A percentile compares a stretch with the other conserved stretches of the same genome.
Evolutionary conservation across 2,329 filamentous ascomycete genomes (phyloP).

Genomic region (Shiraia sp.): DNA sequence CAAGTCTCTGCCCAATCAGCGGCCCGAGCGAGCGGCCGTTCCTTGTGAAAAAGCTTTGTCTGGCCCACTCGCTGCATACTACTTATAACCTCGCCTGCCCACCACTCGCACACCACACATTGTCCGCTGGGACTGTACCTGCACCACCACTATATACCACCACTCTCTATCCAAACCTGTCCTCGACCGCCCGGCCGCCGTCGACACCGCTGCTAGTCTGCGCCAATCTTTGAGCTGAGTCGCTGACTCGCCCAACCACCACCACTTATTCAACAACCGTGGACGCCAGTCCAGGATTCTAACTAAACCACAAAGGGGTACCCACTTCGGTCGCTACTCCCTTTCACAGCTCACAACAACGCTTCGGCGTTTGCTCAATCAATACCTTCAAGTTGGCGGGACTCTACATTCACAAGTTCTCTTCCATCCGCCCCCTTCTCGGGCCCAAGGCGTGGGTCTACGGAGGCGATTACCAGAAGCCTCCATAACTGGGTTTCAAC

Average conservation of each 20-base stretch:
- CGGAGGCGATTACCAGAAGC: conserved; percentile 90
- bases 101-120: conserved; percentile 19
- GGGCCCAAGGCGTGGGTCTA: conserved; percentile 94
- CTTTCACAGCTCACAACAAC: conserved; percentile 29
- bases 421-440: conserved; percentile 84
- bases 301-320: conserved; percentile 27
- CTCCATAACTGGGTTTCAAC: conserved; percentile 79
- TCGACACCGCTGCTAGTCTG: too few species aligned
- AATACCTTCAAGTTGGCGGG: conserved; percentile 92
- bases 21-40: conserved; percentile 2
- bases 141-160: not conserved
- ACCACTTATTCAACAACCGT: conserved; percentile 17
- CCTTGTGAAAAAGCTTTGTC: not conserved
- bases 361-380: conserved; percentile 44
- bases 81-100: conserved; percentile 6
- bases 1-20: conserved; percentile 13
- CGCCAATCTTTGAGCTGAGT: conserved; percentile 7
- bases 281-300: conserved; percentile 24
- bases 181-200: too few species aligned
- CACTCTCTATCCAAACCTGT: too few species aligned
- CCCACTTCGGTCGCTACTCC: conserved; percentile 24
- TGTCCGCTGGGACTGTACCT: conserved; percentile 31
- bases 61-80: conserved; percentile 1
- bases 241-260: conserved; percentile 18
- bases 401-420: conserved; percentile 70